These are phyloP conservation scores for Cystobasidium ongulense DNA, from an alignment of 768 basidiomycete species.

Conservation along the genomic window DNA sequence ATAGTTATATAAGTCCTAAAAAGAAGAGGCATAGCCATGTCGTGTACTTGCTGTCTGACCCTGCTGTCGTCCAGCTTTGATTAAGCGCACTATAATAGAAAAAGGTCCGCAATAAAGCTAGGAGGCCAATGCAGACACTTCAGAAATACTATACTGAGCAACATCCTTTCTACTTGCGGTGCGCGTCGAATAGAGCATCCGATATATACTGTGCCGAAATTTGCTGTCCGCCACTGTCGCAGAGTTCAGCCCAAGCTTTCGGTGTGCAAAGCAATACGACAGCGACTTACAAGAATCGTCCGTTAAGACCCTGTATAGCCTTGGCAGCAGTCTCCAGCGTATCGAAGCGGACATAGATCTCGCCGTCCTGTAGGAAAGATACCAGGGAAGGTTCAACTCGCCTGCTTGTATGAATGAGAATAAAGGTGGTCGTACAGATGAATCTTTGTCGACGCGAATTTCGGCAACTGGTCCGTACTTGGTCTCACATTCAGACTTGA, in stretches of 20 bases:
- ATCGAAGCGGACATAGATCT: slow-evolving; percentile 92
- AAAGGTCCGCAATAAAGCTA: no score
- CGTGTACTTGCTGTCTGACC: no score
- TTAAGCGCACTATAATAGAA: no score
- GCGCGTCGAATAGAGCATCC: slow-evolving; percentile 33
- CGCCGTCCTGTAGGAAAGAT: slow-evolving; percentile 58
- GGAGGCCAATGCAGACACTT: no score
- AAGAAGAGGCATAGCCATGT: no score
- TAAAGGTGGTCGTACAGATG: slow-evolving; percentile 57
- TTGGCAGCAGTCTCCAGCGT: slow-evolving; percentile 68
- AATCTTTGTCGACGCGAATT: slow-evolving; percentile 89
- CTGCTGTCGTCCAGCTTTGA: no score
- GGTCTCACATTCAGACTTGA: slow-evolving; percentile 81
- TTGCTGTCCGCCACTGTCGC: slow-evolving; percentile 34
- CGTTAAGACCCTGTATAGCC: slow-evolving; percentile 81
- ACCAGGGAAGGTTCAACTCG: not conserved
- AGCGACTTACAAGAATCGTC: slow-evolving; percentile 68
- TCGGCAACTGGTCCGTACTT: slow-evolving; percentile 81
- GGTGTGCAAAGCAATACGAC: not conserved
- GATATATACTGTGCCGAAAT: slow-evolving; percentile 30
- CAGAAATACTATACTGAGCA: no score
- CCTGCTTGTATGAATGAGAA: not conserved
- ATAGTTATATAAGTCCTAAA: no score
- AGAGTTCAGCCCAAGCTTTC: not conserved
- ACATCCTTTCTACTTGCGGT: slow-evolving; percentile 9